Evolutionary conservation across 2,329 filamentous ascomycete species (phyloP), one percentile per base, ranked within the genome.

Genomic region (Hymenoscyphus linearis): DNA sequence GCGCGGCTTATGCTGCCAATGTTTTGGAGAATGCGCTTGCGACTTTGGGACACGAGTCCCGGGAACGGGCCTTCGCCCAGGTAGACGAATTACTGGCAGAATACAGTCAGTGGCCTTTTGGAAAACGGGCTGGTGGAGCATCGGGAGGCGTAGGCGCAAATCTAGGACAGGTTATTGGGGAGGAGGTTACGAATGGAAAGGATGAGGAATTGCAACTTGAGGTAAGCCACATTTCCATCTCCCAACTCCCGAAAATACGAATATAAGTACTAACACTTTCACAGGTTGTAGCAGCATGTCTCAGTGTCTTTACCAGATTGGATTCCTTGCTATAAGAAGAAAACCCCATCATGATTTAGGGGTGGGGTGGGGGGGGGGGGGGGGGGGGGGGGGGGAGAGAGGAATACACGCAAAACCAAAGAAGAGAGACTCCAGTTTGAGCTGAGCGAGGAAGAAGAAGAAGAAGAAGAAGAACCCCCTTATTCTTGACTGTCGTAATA

Each of bases 101-200:
- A 74, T 99, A 97, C 77, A 96, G 91, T 71, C 95, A 98, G 79
- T 99, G 89, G 88, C 95, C 95, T 0, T 99, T 99, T 78, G 92
- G 88, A 58, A 89, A 87, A 77, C 89, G 93, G 76, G 73, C 83
- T 4, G 85, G 85, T 50, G 89, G 91, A 31, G 85, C 86, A 36
- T 85, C 77, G 40, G 85, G 91, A 66, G 92, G 92, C 35, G 92
- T 98, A 60, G 95, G 92, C 55, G 92, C 93, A 67, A 99, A 99
- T 74, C 76, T 99, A 73, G 90, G 91, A 54, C 89, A 95, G 75
- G 86, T 92, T 34, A 88, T 98, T 70, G 80, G 84, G 63, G 93
- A 59, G 77, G 95, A 99, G 76, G 82, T 96, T 68, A 90, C 87
- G 76, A 88, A 85, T 65, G 85, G 84, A 72, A 96, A 96, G 76